Conservation (phyloP, 176 grass and related monocot species). For the Bonia amplexicaulis region DNA sequence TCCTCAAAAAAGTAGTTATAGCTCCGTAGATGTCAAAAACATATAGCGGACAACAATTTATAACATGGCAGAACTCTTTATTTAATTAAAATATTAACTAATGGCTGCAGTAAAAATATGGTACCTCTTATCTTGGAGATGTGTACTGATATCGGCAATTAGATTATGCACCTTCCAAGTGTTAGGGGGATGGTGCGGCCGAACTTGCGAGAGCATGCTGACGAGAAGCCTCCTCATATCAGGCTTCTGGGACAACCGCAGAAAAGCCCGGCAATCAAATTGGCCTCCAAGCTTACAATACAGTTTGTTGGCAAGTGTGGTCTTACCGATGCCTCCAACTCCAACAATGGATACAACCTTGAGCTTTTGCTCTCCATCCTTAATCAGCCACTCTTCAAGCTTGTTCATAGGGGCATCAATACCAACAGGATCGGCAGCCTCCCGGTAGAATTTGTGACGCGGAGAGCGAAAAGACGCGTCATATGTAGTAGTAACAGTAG, state of each 20-base stretch:
- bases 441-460: not conserved
- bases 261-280: not conserved
- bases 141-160: not conserved
- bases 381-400: not conserved
- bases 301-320: not conserved
- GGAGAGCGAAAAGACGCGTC: not conserved
- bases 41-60: not conserved
- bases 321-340: conserved; percentile 5
- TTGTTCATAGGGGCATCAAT: not conserved
- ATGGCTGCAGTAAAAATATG: not conserved
- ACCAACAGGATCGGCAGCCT: not conserved
- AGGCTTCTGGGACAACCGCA: not conserved
- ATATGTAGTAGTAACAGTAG: not conserved
- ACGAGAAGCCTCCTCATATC: conserved; percentile 13
- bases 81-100: not conserved
- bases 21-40: not conserved
- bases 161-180: not conserved
- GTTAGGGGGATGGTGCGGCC: not conserved
- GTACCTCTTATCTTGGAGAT: conserved; percentile 5
- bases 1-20: not conserved
- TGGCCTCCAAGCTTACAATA: not conserved
- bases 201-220: conserved; percentile 9
- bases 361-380: not conserved
- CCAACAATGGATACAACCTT: conserved; percentile 11
- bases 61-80: not conserved